Evolutionary conservation across 768 basidiomycete genomes (phyloP).

Genomic region (Pleurotus djamor): DNA sequence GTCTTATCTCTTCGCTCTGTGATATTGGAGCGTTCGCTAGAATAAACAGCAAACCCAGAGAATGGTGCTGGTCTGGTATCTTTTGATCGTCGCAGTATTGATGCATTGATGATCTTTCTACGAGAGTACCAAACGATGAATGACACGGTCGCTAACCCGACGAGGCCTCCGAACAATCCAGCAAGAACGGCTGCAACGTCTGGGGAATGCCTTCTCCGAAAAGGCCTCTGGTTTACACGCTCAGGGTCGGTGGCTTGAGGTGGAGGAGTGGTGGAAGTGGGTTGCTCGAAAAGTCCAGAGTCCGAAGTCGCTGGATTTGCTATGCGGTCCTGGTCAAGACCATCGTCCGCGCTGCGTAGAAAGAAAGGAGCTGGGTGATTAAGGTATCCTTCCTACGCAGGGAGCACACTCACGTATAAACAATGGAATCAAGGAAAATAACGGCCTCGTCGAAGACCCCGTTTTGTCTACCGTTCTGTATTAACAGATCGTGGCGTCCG

Average conservation of each 20-base stretch:
- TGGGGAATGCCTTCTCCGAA: slow-evolving; percentile 58
- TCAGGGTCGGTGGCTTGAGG: too few species aligned
- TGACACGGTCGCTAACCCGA: slow-evolving; percentile 5
- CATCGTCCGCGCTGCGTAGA: too few species aligned
- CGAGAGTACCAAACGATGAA: neutral
- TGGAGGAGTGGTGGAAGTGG: too few species aligned
- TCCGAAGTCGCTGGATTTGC: too few species aligned
- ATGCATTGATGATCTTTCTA: neutral
- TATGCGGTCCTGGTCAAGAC: too few species aligned
- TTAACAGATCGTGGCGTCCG: neutral
- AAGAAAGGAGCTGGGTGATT: too few species aligned
- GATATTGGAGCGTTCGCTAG: too few species aligned
- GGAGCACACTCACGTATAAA: neutral
- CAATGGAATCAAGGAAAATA: neutral
- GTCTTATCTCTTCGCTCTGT: too few species aligned
- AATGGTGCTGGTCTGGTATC: too few species aligned
- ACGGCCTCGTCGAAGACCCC: neutral
- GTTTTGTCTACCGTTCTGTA: neutral
- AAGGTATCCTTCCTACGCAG: neutral
- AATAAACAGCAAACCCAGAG: too few species aligned
- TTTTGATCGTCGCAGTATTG: too few species aligned
- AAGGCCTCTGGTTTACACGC: slow-evolving; percentile 19
- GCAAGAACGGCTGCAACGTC: slow-evolving; percentile 23
- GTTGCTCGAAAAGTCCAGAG: too few species aligned
- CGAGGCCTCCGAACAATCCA: slow-evolving; percentile 17